phyloP scores from a whole-genome alignment of 208 protist species.

The Herpetomonas muscarum region DNA sequence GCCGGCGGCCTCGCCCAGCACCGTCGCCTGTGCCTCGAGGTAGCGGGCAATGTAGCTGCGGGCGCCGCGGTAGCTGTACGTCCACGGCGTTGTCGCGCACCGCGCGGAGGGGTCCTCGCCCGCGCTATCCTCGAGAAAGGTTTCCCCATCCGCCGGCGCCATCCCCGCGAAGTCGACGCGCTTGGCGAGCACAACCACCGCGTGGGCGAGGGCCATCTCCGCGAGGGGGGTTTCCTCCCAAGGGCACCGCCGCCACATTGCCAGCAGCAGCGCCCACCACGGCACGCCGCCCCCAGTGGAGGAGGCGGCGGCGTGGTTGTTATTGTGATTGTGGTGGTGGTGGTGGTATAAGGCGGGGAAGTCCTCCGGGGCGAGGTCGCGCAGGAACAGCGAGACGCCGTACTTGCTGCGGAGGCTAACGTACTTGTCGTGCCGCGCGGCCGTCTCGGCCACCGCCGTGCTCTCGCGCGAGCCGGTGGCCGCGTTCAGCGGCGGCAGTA shows the following conservation, averaged over 20 bases:
- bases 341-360: not conserved
- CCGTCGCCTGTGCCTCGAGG: conserved; percentile 14
- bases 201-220: conserved; percentile 68
- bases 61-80: conserved; percentile 36
- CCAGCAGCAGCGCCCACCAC: conserved; percentile 52
- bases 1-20: not conserved
- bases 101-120: not conserved
- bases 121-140: conserved; percentile 9
- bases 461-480: not conserved
- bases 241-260: conserved; percentile 33
- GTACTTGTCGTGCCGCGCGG: conserved; percentile 33
- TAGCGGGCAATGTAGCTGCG: conserved; percentile 37
- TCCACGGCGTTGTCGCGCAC: conserved; percentile 13
- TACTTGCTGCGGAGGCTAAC: conserved; percentile 33
- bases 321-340: too few relatives aligned
- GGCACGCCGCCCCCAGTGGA: not conserved
- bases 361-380: conserved; percentile 24
- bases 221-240: conserved; percentile 23
- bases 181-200: conserved; percentile 48
- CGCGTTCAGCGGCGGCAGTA: not conserved
- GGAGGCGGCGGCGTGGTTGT: not conserved
- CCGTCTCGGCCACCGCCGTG: not conserved
- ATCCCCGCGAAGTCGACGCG: conserved; percentile 40
- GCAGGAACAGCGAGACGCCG: conserved; percentile 64
- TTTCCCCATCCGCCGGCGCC: conserved; percentile 8